Conservation (phyloP, 768 basidiomycete genomes). For the Erythrobasidium yunnanense region DNA sequence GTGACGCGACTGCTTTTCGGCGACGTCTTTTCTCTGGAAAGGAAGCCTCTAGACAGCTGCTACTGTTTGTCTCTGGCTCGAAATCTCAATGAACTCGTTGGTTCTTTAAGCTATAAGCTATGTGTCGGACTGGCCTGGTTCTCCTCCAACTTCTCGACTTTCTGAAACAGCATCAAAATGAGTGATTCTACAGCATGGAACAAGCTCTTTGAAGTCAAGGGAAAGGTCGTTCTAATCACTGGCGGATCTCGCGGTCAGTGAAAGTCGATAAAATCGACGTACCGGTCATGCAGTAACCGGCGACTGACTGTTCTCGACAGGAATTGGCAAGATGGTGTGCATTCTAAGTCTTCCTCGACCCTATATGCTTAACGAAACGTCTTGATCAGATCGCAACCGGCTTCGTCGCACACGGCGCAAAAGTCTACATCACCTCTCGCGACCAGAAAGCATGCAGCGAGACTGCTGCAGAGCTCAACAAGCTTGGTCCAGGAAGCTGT, state of each 20-base stretch:
- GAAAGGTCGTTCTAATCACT: conserved; percentile 51
- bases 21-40: background rate
- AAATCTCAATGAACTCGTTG: no score
- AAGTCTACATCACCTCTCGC: conserved; percentile 57
- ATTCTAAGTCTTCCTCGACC: background rate
- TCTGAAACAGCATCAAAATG: no score
- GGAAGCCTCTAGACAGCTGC: background rate
- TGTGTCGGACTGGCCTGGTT: no score
- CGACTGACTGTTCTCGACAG: background rate
- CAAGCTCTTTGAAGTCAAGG: conserved; percentile 34
- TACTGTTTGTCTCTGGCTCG: background rate
- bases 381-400: conserved; percentile 52
- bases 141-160: no score
- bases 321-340: conserved; percentile 18
- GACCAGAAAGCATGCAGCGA: conserved; percentile 49
- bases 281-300: conserved; percentile 54
- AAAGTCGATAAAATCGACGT: conserved; percentile 42
- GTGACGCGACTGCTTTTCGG: no score
- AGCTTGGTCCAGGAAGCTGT: conserved; percentile 51
- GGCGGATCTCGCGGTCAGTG: conserved; percentile 48
- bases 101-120: no score
- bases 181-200: background rate
- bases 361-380: conserved; percentile 2
- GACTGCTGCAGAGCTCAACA: conserved; percentile 50
- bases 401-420: conserved; percentile 55